phyloP scores from a whole-genome alignment of 495 filamentous ascomycete genomes.

The Penicillium egyptiacum region DNA sequence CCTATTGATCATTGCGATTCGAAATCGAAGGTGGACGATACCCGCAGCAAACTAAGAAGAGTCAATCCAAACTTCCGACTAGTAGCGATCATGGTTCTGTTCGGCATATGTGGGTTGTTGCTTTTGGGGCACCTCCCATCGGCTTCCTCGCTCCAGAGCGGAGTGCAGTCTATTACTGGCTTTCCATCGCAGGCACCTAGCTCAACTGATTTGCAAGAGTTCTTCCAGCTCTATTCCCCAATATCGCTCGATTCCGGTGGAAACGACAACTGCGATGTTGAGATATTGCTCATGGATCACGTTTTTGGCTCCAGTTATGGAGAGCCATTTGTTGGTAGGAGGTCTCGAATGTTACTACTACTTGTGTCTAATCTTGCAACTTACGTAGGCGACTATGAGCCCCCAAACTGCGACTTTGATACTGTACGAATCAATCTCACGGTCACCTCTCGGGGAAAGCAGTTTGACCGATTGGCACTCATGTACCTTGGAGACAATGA shows the following conservation, averaged over 20 bases:
- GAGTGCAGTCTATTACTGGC: background rate
- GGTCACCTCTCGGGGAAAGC: slow-evolving; percentile 68
- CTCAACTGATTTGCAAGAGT: slow-evolving; percentile 43
- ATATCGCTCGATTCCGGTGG: slow-evolving; percentile 47
- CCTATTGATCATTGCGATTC: background rate
- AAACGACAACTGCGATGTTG: slow-evolving; percentile 45
- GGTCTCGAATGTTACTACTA: background rate
- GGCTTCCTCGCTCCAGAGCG: background rate
- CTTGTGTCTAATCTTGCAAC: background rate
- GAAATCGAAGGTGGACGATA: background rate
- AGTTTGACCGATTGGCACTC: slow-evolving; percentile 77
- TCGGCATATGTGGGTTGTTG: background rate
- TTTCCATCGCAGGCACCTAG: slow-evolving; percentile 7
- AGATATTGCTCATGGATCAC: slow-evolving; percentile 60
- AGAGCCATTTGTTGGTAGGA: slow-evolving; percentile 72
- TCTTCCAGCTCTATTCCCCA: slow-evolving; percentile 52
- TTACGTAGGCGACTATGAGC: slow-evolving; percentile 61
- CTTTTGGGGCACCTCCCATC: background rate
- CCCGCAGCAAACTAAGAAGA: background rate
- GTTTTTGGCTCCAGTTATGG: slow-evolving; percentile 59
- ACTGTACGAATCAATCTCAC: slow-evolving; percentile 80
- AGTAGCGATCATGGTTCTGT: background rate
- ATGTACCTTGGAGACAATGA: slow-evolving; percentile 83
- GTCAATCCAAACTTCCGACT: background rate
- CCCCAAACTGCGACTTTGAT: slow-evolving; percentile 73